Base-by-base conservation (phyloP, 768 basidiomycete species). In the Boletus rubropictus region DNA sequence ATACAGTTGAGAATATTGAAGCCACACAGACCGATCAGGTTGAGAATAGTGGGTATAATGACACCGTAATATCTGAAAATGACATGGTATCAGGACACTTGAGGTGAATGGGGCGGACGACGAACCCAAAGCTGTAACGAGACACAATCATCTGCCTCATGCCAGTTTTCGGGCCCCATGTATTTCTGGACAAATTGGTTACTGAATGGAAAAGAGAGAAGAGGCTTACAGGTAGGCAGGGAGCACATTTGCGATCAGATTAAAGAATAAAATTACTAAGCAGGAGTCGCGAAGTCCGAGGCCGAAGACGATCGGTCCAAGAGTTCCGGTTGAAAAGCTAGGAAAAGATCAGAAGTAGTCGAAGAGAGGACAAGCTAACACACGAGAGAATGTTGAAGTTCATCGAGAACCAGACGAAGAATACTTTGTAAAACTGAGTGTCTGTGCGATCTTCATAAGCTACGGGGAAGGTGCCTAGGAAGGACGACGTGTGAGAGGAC, bases 121-220 rank as follows among this genome's bases (percentile, higher is more conserved):
- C 68, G 7, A 12, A 75, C 75, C 79, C 79, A 54, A 79, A 79
- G 45, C 67, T 75, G 59, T 79, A 82, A 21, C 79, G 67, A 3
- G 89, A 82, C 36, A 80, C 77, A 20, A 88, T 79, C 86, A 93
- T 89, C 56, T 91, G 84, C 17, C 89, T 76, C 58, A 84, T 77
- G 10, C 92, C 92, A 1, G 86, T 69, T 60, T 81, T 82, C 0
- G 89, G 86, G 10, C 89, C 87, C 67, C 86, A 88, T 3, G 82
- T 80, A n/a, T 78, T 66, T 49, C 77, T 78, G 42, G 10, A 20
- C 2, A 10, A 17, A 18, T 65, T 3, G 27, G 50, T 15, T 11
- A 1, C 2, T 8, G 25, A 1, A 32, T 0, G 24, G 11, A 10
- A 2, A 15, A 14, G 25, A 24, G 38, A 17, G 35, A 34, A 44